A percentile compares a stretch with the other conserved stretches of the same genome.
phyloP scores from a whole-genome alignment of 1,284 basidiomycete genomes.

The Heterobasidion occidentale region DNA sequence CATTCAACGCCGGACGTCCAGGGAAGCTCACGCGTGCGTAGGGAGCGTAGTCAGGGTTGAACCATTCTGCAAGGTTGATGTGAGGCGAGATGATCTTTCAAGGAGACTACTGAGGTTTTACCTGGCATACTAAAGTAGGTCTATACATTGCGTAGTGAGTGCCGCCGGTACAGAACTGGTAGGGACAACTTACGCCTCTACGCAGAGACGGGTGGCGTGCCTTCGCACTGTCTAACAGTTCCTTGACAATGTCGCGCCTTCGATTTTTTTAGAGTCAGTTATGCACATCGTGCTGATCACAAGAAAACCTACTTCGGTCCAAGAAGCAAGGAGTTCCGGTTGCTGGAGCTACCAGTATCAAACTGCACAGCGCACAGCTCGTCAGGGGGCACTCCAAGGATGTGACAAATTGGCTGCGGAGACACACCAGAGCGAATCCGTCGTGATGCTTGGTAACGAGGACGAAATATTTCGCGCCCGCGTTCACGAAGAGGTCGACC shows the following conservation, averaged over 20 bases:
- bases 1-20: slow-evolving; percentile 44
- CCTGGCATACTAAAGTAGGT: slow-evolving; percentile 14
- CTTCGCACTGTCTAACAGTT: slow-evolving; percentile 44
- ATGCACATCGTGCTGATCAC: not conserved
- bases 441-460: slow-evolving; percentile 49
- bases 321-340: slow-evolving; percentile 40
- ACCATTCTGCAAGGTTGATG: slow-evolving; percentile 25
- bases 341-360: slow-evolving; percentile 42
- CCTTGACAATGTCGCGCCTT: slow-evolving; percentile 42
- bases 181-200: slow-evolving; percentile 29
- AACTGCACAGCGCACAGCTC: slow-evolving; percentile 19
- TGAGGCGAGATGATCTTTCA: not conserved
- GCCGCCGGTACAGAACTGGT: not conserved
- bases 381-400: not conserved
- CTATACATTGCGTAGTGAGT: not conserved
- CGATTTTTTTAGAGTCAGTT: not conserved
- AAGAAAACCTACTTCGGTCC: slow-evolving; percentile 25
- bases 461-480: slow-evolving; percentile 59
- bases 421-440: slow-evolving; percentile 32
- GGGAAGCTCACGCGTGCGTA: slow-evolving; percentile 47
- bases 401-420: no score
- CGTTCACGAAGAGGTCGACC: slow-evolving; percentile 44
- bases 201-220: slow-evolving; percentile 39
- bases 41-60: slow-evolving; percentile 41
- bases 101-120: not conserved